A percentile compares a stretch with the other conserved stretches of the same genome.
Conservation (phyloP, 1,284 basidiomycete species). For the Prillingera fragicola region DNA sequence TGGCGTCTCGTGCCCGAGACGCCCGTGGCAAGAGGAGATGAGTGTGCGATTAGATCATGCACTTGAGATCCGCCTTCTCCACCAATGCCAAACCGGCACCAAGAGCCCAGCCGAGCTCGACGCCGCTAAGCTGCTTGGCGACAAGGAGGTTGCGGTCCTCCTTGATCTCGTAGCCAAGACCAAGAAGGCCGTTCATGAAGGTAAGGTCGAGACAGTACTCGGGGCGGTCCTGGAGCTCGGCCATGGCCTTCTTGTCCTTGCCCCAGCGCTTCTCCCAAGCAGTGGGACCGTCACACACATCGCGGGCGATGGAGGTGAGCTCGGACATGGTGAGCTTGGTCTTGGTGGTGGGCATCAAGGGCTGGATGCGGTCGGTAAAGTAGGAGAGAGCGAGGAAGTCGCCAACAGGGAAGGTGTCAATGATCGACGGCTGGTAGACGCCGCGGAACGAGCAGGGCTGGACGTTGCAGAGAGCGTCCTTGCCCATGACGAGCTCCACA, state of each 20-base stretch:
- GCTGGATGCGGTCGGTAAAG: slow-evolving; percentile 90
- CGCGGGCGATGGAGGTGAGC: slow-evolving; percentile 61
- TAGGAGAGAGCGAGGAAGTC: slow-evolving; percentile 84
- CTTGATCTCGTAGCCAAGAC: slow-evolving; percentile 74
- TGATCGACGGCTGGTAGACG: slow-evolving; percentile 92
- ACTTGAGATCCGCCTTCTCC: slow-evolving; percentile 46
- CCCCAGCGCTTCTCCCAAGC: slow-evolving; percentile 55
- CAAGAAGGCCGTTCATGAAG: slow-evolving; percentile 84
- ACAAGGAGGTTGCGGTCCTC: slow-evolving; percentile 64
- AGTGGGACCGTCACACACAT: slow-evolving; percentile 64
- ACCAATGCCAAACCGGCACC: slow-evolving; percentile 72
- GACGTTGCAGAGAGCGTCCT: slow-evolving; percentile 85
- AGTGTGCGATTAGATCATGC: slow-evolving; percentile 29
- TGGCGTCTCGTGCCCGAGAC: neutral
- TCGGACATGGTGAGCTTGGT: slow-evolving; percentile 56
- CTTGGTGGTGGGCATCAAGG: slow-evolving; percentile 58
- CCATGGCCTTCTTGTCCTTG: slow-evolving; percentile 56
- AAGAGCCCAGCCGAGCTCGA: slow-evolving; percentile 92
- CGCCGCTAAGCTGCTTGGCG: slow-evolving; percentile 82
- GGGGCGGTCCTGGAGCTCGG: slow-evolving; percentile 73
- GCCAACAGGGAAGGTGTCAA: slow-evolving; percentile 77
- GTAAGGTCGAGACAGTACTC: slow-evolving; percentile 95
- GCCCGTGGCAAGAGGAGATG: neutral
- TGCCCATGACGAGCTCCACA: slow-evolving; percentile 88
- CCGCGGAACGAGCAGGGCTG: slow-evolving; percentile 96